A percentile compares a stretch with the other conserved stretches of the same genome.
Evolutionary conservation across 2,329 filamentous ascomycete species (phyloP).

Genomic region (Dactylellina cionopaga): DNA sequence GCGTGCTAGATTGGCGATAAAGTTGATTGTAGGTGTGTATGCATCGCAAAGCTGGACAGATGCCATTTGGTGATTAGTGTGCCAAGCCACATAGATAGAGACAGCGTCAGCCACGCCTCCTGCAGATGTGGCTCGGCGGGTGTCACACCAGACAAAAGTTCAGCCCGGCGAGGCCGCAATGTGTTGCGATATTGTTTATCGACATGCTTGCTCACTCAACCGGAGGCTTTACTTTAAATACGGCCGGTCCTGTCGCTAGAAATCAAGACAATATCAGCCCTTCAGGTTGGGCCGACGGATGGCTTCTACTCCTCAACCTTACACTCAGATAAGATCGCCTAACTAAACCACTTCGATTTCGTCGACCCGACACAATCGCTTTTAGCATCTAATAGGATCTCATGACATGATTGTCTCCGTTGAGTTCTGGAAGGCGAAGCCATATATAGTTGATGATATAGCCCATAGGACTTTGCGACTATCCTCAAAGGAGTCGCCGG

Average conservation of each 20-base stretch:
- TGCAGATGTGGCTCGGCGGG: slow-evolving; percentile 22
- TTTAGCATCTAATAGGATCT: too few relatives aligned
- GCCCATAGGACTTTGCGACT: slow-evolving; percentile 14
- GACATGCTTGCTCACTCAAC: background rate
- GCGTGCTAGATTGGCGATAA: slow-evolving; percentile 6
- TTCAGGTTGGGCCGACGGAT: background rate
- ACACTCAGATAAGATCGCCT: too few relatives aligned
- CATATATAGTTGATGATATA: background rate
- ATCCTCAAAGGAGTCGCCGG: slow-evolving; percentile 13
- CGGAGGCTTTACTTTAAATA: background rate
- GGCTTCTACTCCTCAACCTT: too few relatives aligned
- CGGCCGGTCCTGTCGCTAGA: too few relatives aligned
- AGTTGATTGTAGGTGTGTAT: background rate
- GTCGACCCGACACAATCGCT: too few relatives aligned
- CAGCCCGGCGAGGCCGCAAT: background rate
- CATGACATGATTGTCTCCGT: slow-evolving; percentile 33
- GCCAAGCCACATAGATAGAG: slow-evolving; percentile 14
- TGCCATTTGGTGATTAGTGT: background rate
- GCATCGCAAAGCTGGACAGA: slow-evolving; percentile 15
- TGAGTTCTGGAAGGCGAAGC: slow-evolving; percentile 28
- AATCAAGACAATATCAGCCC: background rate
- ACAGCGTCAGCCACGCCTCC: slow-evolving; percentile 23
- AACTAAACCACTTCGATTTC: too few relatives aligned
- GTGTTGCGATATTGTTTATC: slow-evolving; percentile 16
- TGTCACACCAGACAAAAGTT: slow-evolving; percentile 27